Percentiles rank a stretch among this genome's conserved stretches.
Conservation (phyloP, 2,329 filamentous ascomycete species). For the Teratosphaeria gauchensis region DNA sequence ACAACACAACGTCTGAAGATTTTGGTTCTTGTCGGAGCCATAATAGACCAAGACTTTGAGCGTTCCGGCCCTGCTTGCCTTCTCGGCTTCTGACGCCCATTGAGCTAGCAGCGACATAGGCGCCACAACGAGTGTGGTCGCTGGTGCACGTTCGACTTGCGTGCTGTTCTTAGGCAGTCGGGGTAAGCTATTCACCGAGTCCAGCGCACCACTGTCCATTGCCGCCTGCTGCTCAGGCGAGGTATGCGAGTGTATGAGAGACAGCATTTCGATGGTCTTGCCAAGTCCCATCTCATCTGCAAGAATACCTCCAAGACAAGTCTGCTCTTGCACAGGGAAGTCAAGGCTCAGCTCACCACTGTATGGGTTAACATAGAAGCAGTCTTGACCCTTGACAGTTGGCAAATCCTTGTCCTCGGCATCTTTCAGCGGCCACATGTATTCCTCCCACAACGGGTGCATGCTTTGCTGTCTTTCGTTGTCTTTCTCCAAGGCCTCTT, state of each 20-base stretch:
- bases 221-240: slow-evolving; percentile 33
- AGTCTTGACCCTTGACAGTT: slow-evolving; percentile 52
- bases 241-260: slow-evolving; percentile 76
- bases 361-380: slow-evolving; percentile 95
- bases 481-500: slow-evolving; percentile 71
- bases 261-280: slow-evolving; percentile 98
- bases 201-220: slow-evolving; percentile 11
- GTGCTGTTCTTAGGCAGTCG: slow-evolving; percentile 50
- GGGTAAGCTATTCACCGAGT: slow-evolving; percentile 51
- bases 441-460: slow-evolving; percentile 97
- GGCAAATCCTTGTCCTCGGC: slow-evolving; percentile 71
- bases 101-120: slow-evolving; percentile 95
- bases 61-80: slow-evolving; percentile 74
- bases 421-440: slow-evolving; percentile 79
- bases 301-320: slow-evolving; percentile 84
- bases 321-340: slow-evolving; percentile 88
- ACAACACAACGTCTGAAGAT: slow-evolving; percentile 71
- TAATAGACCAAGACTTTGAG: slow-evolving; percentile 87
- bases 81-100: slow-evolving; percentile 92
- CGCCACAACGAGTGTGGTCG: slow-evolving; percentile 88
- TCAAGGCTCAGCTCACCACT: slow-evolving; percentile 86
- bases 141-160: slow-evolving; percentile 60
- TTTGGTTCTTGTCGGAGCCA: slow-evolving; percentile 69
- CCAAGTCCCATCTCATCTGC: slow-evolving; percentile 97
- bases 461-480: slow-evolving; percentile 65